Conservation (phyloP, 352 stramenopile species). For the Phytophthora citricola region DNA sequence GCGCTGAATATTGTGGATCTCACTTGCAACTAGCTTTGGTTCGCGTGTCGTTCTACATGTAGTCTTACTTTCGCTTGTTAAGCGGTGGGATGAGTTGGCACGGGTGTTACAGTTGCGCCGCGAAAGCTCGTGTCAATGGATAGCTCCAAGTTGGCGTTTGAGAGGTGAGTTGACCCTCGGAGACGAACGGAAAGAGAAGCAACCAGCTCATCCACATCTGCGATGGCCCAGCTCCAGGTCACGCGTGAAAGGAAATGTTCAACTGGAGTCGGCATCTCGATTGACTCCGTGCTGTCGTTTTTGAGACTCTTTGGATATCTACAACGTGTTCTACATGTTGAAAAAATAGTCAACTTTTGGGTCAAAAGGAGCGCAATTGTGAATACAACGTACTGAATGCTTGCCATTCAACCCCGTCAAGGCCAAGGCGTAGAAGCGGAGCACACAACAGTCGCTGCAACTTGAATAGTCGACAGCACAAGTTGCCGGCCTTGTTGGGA, state of each 20-base stretch:
- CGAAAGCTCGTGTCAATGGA: constrained; percentile 3
- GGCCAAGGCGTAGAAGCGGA: constrained; percentile 58
- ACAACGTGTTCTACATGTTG: constrained; percentile 21
- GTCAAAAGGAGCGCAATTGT: background rate
- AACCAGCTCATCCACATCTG: constrained; percentile 8
- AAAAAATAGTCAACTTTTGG: background rate
- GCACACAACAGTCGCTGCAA: constrained; percentile 42
- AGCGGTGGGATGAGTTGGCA: background rate
- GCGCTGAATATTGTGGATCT: constrained; percentile 2
- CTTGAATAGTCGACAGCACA: constrained; percentile 55
- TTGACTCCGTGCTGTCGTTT: constrained; percentile 3
- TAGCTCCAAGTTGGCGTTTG: constrained; percentile 2
- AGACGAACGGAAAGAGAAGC: constrained; percentile 11
- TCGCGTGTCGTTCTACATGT: background rate
- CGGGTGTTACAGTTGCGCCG: constrained; percentile 2
- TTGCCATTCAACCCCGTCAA: constrained; percentile 39
- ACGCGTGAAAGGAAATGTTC: constrained; percentile 3
- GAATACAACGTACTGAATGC: constrained; percentile 43
- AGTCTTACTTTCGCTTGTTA: constrained; percentile 6
- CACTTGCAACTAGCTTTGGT: background rate
- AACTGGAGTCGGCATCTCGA: background rate
- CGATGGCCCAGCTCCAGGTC: constrained; percentile 9
- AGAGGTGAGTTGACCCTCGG: constrained; percentile 8
- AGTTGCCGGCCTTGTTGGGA: constrained; percentile 33
- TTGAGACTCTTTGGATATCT: constrained; percentile 5